Evolutionary conservation across 352 stramenopile genomes (phyloP), one percentile per base, ranked within the genome.

Genomic region (Globisporangium yorkense): DNA sequence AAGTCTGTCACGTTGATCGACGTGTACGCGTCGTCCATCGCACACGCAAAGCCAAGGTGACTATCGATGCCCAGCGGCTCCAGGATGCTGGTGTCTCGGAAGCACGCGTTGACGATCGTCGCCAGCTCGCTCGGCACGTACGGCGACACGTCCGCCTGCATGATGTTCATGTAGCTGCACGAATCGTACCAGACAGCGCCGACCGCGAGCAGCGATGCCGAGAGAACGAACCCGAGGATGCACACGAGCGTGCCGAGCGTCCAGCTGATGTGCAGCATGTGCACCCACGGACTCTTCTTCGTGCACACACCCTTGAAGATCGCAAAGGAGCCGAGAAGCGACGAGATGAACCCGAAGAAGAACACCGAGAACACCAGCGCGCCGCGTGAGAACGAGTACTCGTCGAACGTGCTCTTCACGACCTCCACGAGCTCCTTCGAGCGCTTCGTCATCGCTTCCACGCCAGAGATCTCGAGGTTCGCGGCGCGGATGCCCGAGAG

Each of bases 101-200:
- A 88, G 63, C 84, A 93, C 9, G 81, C 66, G 51, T 86, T 88
- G 27, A 83, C 64, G 58, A 89, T 82, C 9, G 63, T 65, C 0
- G 77, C 71, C n/a, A 86, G 54, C 47, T 82, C 65, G 12, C 70
- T 71, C 0, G 84, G 77, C 43, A 89, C 84, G 47, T 88, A 93
- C 29, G 84, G 80, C 37, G 79, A 77, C 55, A 90, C 76, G 50
- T 93, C 76, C 13, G 68, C 65, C 57, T 89, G 80, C 18, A 92
- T 37, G n/a, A 92, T 72, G 57, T 81, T 86, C 74, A 93, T 84
- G 62, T 93, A 92, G 51, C 83, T 82, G 67, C 84, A 93, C 16
- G 74, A 77, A 48, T 93, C 84, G 57, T 80, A 91, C 80, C 80
- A 93, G 39, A 93, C 66, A 41, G 81, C 84, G 16, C 74, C 78